Evolutionary conservation across 1,139 yeast genomes (phyloP), one percentile per base, ranked within the genome.

Genomic region (Diutina scorzettiae): DNA sequence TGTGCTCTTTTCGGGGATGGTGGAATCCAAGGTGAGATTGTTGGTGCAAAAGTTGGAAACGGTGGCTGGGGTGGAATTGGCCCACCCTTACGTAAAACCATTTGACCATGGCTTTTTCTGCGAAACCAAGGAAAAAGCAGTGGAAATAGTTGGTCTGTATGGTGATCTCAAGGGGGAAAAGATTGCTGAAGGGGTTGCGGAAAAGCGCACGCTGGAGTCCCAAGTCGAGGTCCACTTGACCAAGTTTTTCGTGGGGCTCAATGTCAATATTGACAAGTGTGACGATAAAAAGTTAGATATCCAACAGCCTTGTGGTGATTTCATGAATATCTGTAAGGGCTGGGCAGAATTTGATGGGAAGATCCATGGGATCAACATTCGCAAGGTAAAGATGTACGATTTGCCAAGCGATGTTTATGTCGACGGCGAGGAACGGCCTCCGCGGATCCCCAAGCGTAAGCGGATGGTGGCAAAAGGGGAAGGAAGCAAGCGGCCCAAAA

Each of bases 281-380:
- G 57, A 42, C 45, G 76, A 67, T 28, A 79, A 76, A 53, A 81
- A 79, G 52, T 69, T 91, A 47, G 96, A 91, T 56, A 82, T 91
- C 43, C 95, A 86, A 52, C 73, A 81, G 51, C 96, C 97, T 8
- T 89, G 97, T 55, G 73, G 86, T 17, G 98, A 91, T 47, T 91
- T 89, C 57, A 85, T 72, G 60, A 78, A 72, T 43, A 63, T 86
- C 16, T 85, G 96, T 58, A 79, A 85, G 50, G 70, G 76, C 32
- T 85, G 91, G 78, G 66, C 70, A 12, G 67, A 69, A 32, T 91
- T 73, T 53, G 74, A 81, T 49, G 80, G 73, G 44, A 73, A 74
- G 36, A 59, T 69, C n/a, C 70, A 80, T 56, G 71, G 73, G 24
- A 63, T 81, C 46, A 73, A 72, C 43, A 83, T 91, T 41, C 81